Percentiles rank a stretch among this genome's conserved stretches.
These are phyloP conservation scores for Metarhizium rileyi DNA, from an alignment of 2,329 filamentous ascomycete genomes.

Conservation along the genomic window DNA sequence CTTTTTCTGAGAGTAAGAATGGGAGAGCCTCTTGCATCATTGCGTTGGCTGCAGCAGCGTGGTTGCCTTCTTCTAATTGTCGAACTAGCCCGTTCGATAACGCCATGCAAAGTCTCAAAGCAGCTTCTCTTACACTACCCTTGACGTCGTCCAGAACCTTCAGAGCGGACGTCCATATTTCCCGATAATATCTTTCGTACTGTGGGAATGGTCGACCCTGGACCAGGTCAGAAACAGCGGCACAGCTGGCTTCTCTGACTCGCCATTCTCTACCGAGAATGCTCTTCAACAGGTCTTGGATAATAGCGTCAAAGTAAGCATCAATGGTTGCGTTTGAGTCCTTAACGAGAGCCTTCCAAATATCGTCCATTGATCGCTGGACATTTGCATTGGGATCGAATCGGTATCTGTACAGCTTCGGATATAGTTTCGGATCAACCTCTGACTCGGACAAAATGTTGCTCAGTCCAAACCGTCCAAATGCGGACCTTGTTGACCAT, in stretches of 20 bases:
- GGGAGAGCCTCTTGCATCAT: slow-evolving; percentile 85
- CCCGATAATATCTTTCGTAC: slow-evolving; percentile 75
- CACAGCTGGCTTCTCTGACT: slow-evolving; percentile 83
- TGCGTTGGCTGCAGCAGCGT: slow-evolving; percentile 57
- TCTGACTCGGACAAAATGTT: slow-evolving; percentile 82
- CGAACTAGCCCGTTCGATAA: slow-evolving; percentile 80
- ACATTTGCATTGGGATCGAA: slow-evolving; percentile 95
- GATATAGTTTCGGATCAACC: slow-evolving; percentile 87
- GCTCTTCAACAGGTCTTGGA: slow-evolving; percentile 76
- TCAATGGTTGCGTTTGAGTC: slow-evolving; percentile 71
- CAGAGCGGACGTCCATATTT: slow-evolving; percentile 78
- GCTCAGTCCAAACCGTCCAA: slow-evolving; percentile 87
- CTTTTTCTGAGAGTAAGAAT: slow-evolving; percentile 81
- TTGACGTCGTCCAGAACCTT: slow-evolving; percentile 97
- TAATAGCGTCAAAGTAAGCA: slow-evolving; percentile 76
- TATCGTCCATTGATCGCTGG: slow-evolving; percentile 90
- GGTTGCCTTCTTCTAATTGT: slow-evolving; percentile 70
- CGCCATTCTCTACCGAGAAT: slow-evolving; percentile 90
- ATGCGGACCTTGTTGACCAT: slow-evolving; percentile 94
- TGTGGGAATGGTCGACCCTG: slow-evolving; percentile 66
- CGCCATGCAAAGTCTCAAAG: slow-evolving; percentile 70
- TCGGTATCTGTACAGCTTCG: slow-evolving; percentile 86
- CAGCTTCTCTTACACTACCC: slow-evolving; percentile 72
- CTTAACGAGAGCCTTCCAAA: slow-evolving; percentile 94
- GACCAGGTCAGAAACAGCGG: slow-evolving; percentile 78